Percentiles rank a stretch among this genome's conserved stretches.
Evolutionary conservation across 2,329 filamentous ascomycete genomes (phyloP).

Genomic region (Byssochlamys sp.): DNA sequence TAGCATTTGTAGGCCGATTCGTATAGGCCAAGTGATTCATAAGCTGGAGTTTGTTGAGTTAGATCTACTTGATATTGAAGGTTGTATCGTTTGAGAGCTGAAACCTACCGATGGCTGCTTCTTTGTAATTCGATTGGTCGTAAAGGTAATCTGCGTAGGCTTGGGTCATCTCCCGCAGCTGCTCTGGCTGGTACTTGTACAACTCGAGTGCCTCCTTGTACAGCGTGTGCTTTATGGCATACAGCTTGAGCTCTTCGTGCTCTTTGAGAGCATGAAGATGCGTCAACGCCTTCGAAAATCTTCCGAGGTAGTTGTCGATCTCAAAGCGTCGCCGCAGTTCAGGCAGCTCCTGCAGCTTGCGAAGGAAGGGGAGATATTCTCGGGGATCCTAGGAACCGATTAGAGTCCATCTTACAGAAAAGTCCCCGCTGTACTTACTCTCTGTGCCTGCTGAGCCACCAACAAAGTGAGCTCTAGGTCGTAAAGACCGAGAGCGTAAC

Average conservation of each 20-base stretch:
- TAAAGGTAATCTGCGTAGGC: constrained; percentile 73
- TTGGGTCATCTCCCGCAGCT: constrained; percentile 58
- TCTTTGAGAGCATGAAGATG: constrained; percentile 64
- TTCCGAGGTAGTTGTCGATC: constrained; percentile 79
- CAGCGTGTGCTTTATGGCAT: constrained; percentile 68
- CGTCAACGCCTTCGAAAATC: constrained; percentile 63
- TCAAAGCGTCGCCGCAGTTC: constrained; percentile 64
- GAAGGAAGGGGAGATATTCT: constrained; percentile 91
- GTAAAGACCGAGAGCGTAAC: constrained; percentile 81
- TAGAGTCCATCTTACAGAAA: background rate
- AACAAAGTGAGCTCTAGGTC: constrained; percentile 80
- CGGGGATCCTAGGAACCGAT: constrained; percentile 43
- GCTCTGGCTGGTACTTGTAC: constrained; percentile 69
- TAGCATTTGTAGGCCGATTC: constrained; percentile 70
- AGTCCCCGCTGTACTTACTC: constrained; percentile 34
- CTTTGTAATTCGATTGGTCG: constrained; percentile 64
- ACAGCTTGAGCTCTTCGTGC: constrained; percentile 69
- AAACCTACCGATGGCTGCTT: constrained; percentile 60
- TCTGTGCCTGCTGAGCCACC: constrained; percentile 90
- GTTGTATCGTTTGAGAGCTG: background rate
- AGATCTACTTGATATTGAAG: background rate
- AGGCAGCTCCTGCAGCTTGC: constrained; percentile 67
- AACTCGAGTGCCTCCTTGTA: constrained; percentile 68
- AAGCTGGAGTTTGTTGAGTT: constrained; percentile 41
- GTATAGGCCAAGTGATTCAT: constrained; percentile 74